These are phyloP conservation scores for Craterostigma plantagineum DNA, from an alignment of 257 asterid species.

Conservation along the genomic window DNA sequence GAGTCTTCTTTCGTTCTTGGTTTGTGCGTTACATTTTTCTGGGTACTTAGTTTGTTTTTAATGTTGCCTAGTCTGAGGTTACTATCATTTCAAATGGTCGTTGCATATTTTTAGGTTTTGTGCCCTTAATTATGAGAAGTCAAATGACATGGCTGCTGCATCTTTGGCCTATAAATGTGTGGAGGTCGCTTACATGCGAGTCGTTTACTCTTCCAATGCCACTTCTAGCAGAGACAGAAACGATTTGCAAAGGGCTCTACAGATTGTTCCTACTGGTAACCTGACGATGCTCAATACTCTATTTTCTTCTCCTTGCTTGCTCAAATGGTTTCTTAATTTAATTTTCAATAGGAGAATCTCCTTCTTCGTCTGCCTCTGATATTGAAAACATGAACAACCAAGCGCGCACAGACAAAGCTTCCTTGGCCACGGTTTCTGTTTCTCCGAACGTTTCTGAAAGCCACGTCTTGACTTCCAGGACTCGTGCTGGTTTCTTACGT, in stretches of 20 bases:
- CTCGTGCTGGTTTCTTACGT: conserved; percentile 25
- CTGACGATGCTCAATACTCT: conserved; percentile 5
- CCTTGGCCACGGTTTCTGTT: conserved; percentile 45
- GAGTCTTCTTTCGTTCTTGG: neutral
- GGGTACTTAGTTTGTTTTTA: no score
- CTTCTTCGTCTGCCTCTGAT: conserved; percentile 98
- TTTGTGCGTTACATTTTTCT: no score
- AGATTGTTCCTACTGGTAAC: conserved; percentile 70
- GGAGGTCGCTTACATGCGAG: conserved; percentile 90
- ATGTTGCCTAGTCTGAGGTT: no score
- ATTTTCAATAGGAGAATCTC: conserved; percentile 70
- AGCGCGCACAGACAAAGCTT: conserved; percentile 43
- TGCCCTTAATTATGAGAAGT: conserved; percentile 85
- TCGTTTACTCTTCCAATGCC: conserved; percentile 52
- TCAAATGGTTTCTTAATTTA: conserved; percentile 6
- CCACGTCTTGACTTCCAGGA: conserved; percentile 28
- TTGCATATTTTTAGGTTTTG: conserved; percentile 34
- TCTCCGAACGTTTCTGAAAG: conserved; percentile 45
- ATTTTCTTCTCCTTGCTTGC: conserved; percentile 3
- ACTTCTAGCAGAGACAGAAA: conserved; percentile 58
- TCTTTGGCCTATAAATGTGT: conserved; percentile 88
- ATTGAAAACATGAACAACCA: conserved; percentile 87
- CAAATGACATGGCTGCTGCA: conserved; percentile 85
- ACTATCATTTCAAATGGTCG: no score
- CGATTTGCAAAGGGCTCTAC: conserved; percentile 67